phyloP scores from a whole-genome alignment of 1,284 basidiomycete genomes.

The Phellinidium pouzarii region DNA sequence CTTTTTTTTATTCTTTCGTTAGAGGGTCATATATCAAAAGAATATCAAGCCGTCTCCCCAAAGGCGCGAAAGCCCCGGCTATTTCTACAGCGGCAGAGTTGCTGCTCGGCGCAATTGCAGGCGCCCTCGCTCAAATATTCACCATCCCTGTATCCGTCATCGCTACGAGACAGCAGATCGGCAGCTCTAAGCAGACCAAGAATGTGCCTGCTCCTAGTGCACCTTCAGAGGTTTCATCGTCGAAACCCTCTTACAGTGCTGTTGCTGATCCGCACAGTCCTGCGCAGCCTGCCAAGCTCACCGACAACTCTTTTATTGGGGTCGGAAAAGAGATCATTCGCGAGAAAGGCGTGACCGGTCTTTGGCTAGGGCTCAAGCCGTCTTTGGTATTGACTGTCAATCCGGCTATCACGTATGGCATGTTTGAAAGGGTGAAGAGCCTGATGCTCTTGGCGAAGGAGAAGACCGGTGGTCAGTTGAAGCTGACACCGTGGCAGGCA shows the following conservation, averaged over 20 bases:
- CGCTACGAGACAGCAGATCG: constrained; percentile 94
- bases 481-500: constrained; percentile 72
- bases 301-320: constrained; percentile 66
- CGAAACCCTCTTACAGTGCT: constrained; percentile 15
- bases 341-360: constrained; percentile 87
- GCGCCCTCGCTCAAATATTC: constrained; percentile 94
- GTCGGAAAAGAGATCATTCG: constrained; percentile 84
- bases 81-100: constrained; percentile 82
- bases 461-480: constrained; percentile 41
- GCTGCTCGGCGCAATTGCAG: constrained; percentile 85
- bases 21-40: constrained; percentile 77
- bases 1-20: constrained; percentile 95
- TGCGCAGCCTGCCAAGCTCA: constrained; percentile 19
- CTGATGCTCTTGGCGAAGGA: constrained; percentile 50
- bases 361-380: constrained; percentile 94
- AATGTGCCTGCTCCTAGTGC: constrained; percentile 16
- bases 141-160: constrained; percentile 98
- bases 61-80: constrained; percentile 49
- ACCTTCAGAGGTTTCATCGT: constrained; percentile 15
- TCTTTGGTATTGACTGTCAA: constrained; percentile 92
- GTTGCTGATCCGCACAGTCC: constrained; percentile 19
- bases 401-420: constrained; percentile 97
- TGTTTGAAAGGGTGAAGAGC: constrained; percentile 88
- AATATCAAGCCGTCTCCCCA: constrained; percentile 45
- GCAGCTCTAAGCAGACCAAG: constrained; percentile 31